Evolutionary conservation across 2,329 filamentous ascomycete species (phyloP).

Genomic region (Aspergillus brasiliensis): DNA sequence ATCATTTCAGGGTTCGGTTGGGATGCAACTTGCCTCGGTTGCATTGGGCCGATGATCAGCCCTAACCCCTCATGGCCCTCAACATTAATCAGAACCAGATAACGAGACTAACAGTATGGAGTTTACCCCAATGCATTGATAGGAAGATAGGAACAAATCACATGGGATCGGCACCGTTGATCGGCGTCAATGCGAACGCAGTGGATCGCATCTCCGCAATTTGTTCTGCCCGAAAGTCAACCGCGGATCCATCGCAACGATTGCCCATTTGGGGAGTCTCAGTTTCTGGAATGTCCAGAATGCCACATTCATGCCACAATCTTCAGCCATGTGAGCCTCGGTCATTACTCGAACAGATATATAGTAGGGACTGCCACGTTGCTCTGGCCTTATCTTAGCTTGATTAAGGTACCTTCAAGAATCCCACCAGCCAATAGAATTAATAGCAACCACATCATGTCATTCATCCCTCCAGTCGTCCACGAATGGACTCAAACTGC

Average conservation of each 20-base stretch:
- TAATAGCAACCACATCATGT: neutral
- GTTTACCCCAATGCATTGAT: too few species aligned
- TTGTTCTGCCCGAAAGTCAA: neutral
- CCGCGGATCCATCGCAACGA: conserved; percentile 15
- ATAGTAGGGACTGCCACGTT: neutral
- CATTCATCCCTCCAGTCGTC: conserved; percentile 11
- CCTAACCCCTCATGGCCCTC: too few species aligned
- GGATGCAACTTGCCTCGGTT: too few species aligned
- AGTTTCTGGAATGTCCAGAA: neutral
- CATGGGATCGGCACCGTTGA: neutral
- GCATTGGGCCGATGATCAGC: too few species aligned
- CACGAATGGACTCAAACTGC: conserved; percentile 29
- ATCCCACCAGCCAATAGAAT: neutral
- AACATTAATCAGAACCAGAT: too few species aligned
- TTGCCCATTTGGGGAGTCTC: conserved; percentile 13
- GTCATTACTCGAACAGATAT: neutral
- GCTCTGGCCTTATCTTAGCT: neutral
- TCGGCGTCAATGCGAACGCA: neutral
- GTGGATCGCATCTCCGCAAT: conserved; percentile 1
- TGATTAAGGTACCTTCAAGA: neutral
- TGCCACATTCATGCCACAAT: conserved; percentile 5
- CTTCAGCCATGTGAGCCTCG: conserved; percentile 9
- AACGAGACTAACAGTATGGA: too few species aligned
- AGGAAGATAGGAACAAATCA: neutral
- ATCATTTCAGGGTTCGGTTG: neutral